Conservation (phyloP, 192 early-diverging fungal species). For the Paraglomus occultum region DNA sequence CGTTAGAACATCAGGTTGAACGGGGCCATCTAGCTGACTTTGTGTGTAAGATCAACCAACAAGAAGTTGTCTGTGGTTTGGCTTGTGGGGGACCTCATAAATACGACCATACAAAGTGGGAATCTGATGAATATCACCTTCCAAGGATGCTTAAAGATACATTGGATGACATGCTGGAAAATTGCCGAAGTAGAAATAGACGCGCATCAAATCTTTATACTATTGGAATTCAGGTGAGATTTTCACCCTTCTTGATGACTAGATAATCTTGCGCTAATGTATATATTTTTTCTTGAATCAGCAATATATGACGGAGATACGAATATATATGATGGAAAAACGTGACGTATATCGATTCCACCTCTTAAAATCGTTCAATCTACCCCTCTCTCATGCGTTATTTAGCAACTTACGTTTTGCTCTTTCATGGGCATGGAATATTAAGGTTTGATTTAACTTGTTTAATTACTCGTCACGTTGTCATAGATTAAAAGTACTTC, state of each 20-base stretch:
- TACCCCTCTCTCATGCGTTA: conserved; percentile 18
- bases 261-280: not conserved
- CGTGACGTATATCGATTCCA: conserved; percentile 29
- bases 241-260: not conserved
- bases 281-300: conserved; percentile 26
- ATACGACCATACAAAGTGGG: conserved; percentile 24
- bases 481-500: not conserved
- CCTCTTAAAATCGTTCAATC: conserved; percentile 27
- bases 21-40: conserved; percentile 28
- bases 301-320: conserved; percentile 29
- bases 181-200: conserved; percentile 14
- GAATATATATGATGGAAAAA: conserved; percentile 32
- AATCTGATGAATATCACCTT: conserved; percentile 15
- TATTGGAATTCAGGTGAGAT: conserved; percentile 27
- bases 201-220: conserved; percentile 23
- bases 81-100: conserved; percentile 31
- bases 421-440: conserved; percentile 28
- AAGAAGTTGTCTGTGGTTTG: conserved; percentile 27
- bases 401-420: conserved; percentile 25
- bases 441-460: conserved; percentile 16
- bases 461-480: not conserved
- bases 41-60: not conserved
- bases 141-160: conserved; percentile 24
- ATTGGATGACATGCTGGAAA: conserved; percentile 24
- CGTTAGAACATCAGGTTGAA: conserved; percentile 28